A percentile compares a stretch with the other conserved stretches of the same genome.
These are phyloP conservation scores for Rhodotorula diobovata DNA, from an alignment of 768 basidiomycete genomes.

Conservation along the genomic window DNA sequence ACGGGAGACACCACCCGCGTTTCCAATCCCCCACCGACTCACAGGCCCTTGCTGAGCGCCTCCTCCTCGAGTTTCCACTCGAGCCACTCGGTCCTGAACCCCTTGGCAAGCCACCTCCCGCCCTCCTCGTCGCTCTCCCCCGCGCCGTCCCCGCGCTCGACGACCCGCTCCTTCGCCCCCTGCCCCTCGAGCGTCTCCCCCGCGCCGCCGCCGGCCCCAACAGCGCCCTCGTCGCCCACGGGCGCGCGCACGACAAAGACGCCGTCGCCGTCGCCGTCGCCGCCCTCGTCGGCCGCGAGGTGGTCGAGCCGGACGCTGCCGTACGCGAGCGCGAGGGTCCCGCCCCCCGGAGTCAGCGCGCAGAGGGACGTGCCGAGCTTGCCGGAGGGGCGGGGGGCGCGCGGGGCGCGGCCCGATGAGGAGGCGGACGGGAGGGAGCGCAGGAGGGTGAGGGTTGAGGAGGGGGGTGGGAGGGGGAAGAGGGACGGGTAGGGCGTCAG, in stretches of 20 bases:
- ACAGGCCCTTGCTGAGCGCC: conserved; percentile 12
- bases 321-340: conserved; percentile 28
- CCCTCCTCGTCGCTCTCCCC: conserved; percentile 30
- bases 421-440: conserved; percentile 11
- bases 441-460: conserved; percentile 27
- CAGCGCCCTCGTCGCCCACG: background rate
- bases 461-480: conserved; percentile 27
- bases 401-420: background rate
- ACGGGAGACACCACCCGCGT: no score
- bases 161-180: background rate
- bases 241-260: conserved; percentile 20
- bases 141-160: conserved; percentile 8
- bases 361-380: conserved; percentile 25
- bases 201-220: background rate
- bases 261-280: background rate
- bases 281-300: conserved; percentile 5
- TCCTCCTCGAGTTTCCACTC: conserved; percentile 30
- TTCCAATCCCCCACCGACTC: background rate
- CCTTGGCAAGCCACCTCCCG: conserved; percentile 33
- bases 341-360: background rate
- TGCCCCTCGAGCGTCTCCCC: background rate
- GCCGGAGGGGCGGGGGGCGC: conserved; percentile 15
- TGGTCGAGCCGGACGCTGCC: conserved; percentile 26
- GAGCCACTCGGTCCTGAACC: conserved; percentile 30
- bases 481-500: conserved; percentile 21